Base-by-base conservation (phyloP, 176 grass and related monocot species). In the Carex littledalei region DNA sequence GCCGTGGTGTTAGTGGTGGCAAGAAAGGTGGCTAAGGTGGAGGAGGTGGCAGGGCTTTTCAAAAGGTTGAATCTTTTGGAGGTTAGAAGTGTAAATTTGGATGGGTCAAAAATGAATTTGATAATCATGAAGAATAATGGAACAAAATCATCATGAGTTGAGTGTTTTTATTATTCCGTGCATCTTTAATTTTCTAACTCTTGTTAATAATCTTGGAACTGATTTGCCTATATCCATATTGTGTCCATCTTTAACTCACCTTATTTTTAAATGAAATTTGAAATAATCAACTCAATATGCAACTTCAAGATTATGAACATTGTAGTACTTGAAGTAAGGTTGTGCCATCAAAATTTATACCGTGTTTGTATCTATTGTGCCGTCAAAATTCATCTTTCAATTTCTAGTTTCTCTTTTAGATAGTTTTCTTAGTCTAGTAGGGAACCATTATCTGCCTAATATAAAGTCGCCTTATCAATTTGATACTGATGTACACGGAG, bases 121-220 rank as follows among this genome's bases (percentile, higher is more conserved):
- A 56, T 92, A 16, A 81, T 92, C 41, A 88, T 94, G 56, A 92
- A 60, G 90, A 90, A 79, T 52, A 95, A 92, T 82, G 84, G 86
- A 59, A 92, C 72, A 32, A 81, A 74, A 64, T 12, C 41, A 66
- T 26, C 8, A 66, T 81, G 89, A 84, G 88, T 86, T 69, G 10
- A 15, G 41, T n/a, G 13, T 35, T 85, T 17, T 56, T 55, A 31
- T 35, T 35, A 35, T 35, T 31, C n/a, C 6, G n/a, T 54, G 24
- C n/a, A 24, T 26, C 6, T 10, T 55, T 67, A 11, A 14, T 5
- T 66, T 32, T 66, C 3, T 49, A 78, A 29, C 24, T 29, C 54
- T 9, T 16, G 24, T 78, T 78, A 18, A 16, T 15, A 55, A 50
- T 78, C 37, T 78, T 16, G 18, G 21, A 78, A 13, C 7, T 50